A percentile compares a stretch with the other conserved stretches of the same genome.
Conservation (phyloP, 345 rosid species). For the Excoecaria agallocha region DNA sequence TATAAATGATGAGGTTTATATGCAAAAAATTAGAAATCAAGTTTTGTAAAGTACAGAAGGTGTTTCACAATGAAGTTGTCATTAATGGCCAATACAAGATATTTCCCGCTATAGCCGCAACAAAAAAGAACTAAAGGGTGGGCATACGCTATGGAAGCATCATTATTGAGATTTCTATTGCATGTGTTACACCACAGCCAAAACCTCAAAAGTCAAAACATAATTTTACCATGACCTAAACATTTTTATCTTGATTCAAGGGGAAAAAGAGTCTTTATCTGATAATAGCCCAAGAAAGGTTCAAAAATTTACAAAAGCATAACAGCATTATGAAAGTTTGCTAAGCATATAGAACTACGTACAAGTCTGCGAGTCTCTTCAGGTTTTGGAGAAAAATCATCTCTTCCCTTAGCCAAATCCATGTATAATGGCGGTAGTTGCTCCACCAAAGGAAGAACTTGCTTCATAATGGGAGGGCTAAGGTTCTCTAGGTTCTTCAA, state of each 20-base stretch:
- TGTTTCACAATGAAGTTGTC: background rate
- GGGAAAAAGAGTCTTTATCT: background rate
- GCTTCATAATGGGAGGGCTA: slow-evolving; percentile 94
- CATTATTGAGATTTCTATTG: background rate
- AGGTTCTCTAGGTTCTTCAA: slow-evolving; percentile 83
- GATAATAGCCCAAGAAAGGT: slow-evolving; percentile 1
- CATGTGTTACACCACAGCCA: background rate
- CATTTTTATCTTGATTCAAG: background rate
- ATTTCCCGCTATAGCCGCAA: background rate
- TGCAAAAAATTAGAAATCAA: background rate
- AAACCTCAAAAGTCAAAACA: background rate
- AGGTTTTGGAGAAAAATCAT: slow-evolving; percentile 91
- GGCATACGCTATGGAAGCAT: background rate
- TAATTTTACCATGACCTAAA: background rate
- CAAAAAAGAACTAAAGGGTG: background rate
- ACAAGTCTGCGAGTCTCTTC: slow-evolving; percentile 96
- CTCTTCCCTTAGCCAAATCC: slow-evolving; percentile 93
- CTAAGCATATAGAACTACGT: slow-evolving; percentile 31
- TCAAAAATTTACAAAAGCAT: background rate
- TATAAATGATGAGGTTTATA: slow-evolving; percentile 4
- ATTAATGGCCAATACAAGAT: slow-evolving; percentile 1
- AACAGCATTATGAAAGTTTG: background rate
- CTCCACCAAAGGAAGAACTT: slow-evolving; percentile 88
- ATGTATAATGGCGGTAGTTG: slow-evolving; percentile 94
- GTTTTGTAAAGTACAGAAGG: background rate